phyloP scores from a whole-genome alignment of 148 eudicot species.

The Cornus suecica region DNA sequence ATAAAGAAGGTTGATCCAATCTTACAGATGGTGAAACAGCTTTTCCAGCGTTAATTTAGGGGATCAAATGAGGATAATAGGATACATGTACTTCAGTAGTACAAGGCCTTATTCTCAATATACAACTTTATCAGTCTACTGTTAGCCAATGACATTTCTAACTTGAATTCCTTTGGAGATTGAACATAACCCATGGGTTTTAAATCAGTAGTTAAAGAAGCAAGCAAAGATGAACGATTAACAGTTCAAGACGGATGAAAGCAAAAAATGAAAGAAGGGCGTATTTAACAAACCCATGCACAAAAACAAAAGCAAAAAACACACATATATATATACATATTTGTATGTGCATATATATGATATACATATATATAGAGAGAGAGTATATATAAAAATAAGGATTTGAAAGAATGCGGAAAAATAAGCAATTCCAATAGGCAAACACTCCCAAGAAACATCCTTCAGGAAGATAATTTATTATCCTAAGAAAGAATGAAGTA shows the following conservation, averaged over 20 bases:
- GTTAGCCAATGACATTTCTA: background rate
- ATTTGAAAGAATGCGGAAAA: background rate
- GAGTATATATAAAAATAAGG: too few relatives aligned
- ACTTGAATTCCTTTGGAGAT: background rate
- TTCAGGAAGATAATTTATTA: background rate
- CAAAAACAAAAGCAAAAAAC: too few relatives aligned
- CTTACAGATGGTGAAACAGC: too few relatives aligned
- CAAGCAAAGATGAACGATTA: background rate
- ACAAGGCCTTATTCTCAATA: background rate
- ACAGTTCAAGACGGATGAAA: background rate
- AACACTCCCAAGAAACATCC: background rate
- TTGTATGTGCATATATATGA: too few relatives aligned
- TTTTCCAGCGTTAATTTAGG: background rate
- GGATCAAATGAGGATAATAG: background rate
- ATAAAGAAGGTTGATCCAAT: too few relatives aligned
- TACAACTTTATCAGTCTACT: background rate
- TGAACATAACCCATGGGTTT: background rate
- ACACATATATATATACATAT: too few relatives aligned
- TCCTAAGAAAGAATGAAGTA: background rate
- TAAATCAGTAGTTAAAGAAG: background rate
- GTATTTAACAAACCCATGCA: background rate
- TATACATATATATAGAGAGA: background rate
- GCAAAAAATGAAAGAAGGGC: too few relatives aligned
- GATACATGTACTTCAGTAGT: background rate
- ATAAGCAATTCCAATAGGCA: constrained; percentile 3